Conservation (phyloP, 2,329 filamentous ascomycete genomes). For the Exophiala sp. region DNA sequence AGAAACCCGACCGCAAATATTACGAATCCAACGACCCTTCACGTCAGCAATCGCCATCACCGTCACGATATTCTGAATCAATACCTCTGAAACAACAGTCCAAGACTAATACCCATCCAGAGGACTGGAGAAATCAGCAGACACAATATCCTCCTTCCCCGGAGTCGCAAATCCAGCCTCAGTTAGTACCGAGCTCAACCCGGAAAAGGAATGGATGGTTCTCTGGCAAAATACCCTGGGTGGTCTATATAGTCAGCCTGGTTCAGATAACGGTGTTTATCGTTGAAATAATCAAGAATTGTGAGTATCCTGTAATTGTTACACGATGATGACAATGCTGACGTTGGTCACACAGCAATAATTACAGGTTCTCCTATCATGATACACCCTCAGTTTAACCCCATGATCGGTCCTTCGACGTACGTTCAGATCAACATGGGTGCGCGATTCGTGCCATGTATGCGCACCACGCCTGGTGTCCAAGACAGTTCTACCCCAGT, state of each 20-base stretch:
- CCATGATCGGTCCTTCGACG: slow-evolving; percentile 91
- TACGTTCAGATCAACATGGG: slow-evolving; percentile 97
- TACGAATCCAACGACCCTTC: slow-evolving; percentile 15
- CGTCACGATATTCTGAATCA: slow-evolving; percentile 11
- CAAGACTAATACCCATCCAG: slow-evolving; percentile 17
- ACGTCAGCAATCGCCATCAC: slow-evolving; percentile 1
- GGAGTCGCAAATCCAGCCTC: slow-evolving; percentile 48
- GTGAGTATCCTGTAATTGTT: slow-evolving; percentile 48
- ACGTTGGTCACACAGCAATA: slow-evolving; percentile 49
- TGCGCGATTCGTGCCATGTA: slow-evolving; percentile 85
- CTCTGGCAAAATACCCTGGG: slow-evolving; percentile 64
- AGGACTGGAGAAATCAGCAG: slow-evolving; percentile 32
- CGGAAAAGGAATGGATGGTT: slow-evolving; percentile 49
- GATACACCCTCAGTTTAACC: slow-evolving; percentile 84
- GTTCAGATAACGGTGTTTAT: slow-evolving; percentile 84
- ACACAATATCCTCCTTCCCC: slow-evolving; percentile 50
- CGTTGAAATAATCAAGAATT: slow-evolving; percentile 78
- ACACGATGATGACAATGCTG: slow-evolving; percentile 7
- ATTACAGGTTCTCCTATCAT: slow-evolving; percentile 67
- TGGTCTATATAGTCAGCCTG: slow-evolving; percentile 74
- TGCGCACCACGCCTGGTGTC: slow-evolving; percentile 65
- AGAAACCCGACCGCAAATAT: slow-evolving; percentile 4
- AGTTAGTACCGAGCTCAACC: slow-evolving; percentile 22
- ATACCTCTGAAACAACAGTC: slow-evolving; percentile 23
- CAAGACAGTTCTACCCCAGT: slow-evolving; percentile 37